Conservation (phyloP, 129 eudicot genomes). For the Dittrichia graveolens region DNA sequence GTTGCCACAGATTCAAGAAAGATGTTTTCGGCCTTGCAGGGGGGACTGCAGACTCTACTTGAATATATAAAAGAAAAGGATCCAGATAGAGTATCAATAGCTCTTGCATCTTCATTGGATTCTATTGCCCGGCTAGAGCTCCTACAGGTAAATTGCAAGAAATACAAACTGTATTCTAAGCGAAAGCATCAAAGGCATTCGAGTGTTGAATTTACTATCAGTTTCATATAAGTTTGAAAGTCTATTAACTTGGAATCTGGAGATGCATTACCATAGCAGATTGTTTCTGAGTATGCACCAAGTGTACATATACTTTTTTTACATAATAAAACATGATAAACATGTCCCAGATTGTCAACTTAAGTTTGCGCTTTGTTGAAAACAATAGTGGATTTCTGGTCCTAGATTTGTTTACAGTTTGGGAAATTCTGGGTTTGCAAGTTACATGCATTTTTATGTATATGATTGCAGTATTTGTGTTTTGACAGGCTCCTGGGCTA, state of each 20-base stretch:
- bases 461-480: slow-evolving; percentile 37
- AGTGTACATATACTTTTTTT: neutral
- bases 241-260: neutral
- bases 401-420: neutral
- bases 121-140: slow-evolving; percentile 84
- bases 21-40: slow-evolving; percentile 46
- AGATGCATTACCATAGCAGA: too few species aligned
- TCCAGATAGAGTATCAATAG: slow-evolving; percentile 81
- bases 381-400: neutral
- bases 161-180: slow-evolving; percentile 2
- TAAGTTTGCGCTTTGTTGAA: neutral
- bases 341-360: neutral
- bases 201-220: neutral
- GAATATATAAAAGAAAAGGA: slow-evolving; percentile 80
- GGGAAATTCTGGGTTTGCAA: slow-evolving; percentile 3
- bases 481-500: slow-evolving; percentile 95
- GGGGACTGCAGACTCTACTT: slow-evolving; percentile 77
- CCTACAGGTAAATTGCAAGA: slow-evolving; percentile 66
- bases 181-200: neutral
- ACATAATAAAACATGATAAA: neutral
- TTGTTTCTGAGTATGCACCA: too few species aligned
- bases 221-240: neutral
- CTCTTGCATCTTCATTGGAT: slow-evolving; percentile 93
- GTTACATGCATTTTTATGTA: neutral
- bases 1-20: slow-evolving; percentile 10